These are phyloP conservation scores for Durotheca rogersii DNA, from an alignment of 495 filamentous ascomycete species.

Conservation along the genomic window DNA sequence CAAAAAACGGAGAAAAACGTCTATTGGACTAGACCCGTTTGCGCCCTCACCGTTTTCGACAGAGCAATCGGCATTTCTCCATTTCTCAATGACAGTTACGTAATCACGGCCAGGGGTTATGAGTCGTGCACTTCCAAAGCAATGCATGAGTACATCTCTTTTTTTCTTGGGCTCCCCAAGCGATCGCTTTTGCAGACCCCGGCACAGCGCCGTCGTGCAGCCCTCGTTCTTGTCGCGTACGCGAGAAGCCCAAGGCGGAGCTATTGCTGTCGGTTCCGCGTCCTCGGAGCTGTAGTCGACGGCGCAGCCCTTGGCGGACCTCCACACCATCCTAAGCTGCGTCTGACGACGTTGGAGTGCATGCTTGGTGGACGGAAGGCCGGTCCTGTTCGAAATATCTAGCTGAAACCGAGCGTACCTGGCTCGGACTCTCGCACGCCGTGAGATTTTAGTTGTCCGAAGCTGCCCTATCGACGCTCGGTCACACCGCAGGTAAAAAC, in stretches of 20 bases:
- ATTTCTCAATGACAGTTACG: no score
- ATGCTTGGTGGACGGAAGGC: neutral
- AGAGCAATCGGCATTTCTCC: no score
- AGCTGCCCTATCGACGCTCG: neutral
- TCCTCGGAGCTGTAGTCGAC: neutral
- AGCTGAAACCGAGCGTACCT: constrained; percentile 15
- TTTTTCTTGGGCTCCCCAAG: no score
- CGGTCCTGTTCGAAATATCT: neutral
- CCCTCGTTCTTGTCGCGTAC: no score
- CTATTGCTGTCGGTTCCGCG: constrained; percentile 3
- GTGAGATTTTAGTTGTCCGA: constrained; percentile 16
- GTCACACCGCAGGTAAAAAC: neutral
- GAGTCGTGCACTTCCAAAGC: no score
- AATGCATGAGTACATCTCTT: no score
- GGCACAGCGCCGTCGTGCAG: no score
- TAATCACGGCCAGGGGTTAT: no score
- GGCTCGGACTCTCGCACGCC: constrained; percentile 2
- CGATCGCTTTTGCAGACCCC: no score
- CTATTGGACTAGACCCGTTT: no score
- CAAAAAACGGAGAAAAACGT: no score
- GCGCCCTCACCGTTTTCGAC: no score
- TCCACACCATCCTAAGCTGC: constrained; percentile 7
- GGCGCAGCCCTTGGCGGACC: constrained; percentile 1
- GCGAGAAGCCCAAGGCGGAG: neutral
- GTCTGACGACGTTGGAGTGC: constrained; percentile 3